phyloP scores from a whole-genome alignment of 78 protist genomes.

The Emiliania huxleyi region DNA sequence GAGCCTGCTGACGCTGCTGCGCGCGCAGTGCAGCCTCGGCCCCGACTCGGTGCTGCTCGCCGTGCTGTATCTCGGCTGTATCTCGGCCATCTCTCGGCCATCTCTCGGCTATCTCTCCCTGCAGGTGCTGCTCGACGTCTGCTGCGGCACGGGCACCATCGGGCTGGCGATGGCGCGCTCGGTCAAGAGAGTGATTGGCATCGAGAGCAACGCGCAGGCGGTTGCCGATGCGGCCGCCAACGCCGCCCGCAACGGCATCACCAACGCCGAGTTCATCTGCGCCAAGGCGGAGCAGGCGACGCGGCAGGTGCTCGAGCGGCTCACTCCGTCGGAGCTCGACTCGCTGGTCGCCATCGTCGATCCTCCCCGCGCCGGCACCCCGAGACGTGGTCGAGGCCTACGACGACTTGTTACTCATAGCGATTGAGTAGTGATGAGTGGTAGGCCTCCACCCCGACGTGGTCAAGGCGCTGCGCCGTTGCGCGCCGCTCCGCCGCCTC shows the following conservation, averaged over 20 bases:
- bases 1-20: neutral
- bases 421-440: too few relatives aligned
- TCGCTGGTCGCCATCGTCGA: slow-evolving; percentile 60
- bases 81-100: too few relatives aligned
- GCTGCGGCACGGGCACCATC: slow-evolving; percentile 94
- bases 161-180: slow-evolving; percentile 69
- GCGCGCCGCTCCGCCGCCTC: slow-evolving; percentile 38
- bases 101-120: too few relatives aligned
- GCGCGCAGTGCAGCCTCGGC: neutral
- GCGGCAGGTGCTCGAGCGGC: neutral
- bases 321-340: neutral
- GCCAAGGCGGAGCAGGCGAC: slow-evolving; percentile 73
- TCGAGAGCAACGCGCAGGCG: slow-evolving; percentile 75
- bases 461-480: slow-evolving; percentile 58
- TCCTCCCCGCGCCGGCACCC: slow-evolving; percentile 79
- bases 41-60: slow-evolving; percentile 64
- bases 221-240: slow-evolving; percentile 77
- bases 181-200: slow-evolving; percentile 73
- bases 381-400: too few relatives aligned
- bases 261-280: slow-evolving; percentile 53
- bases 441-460: slow-evolving; percentile 70
- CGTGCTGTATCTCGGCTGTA: too few relatives aligned
- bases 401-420: too few relatives aligned
- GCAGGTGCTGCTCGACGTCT: slow-evolving; percentile 84
- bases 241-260: slow-evolving; percentile 63